A percentile compares a stretch with the other conserved stretches of the same genome.
Conservation (phyloP, 2,329 filamentous ascomycete species). For the Lasiodiplodia citricola region DNA sequence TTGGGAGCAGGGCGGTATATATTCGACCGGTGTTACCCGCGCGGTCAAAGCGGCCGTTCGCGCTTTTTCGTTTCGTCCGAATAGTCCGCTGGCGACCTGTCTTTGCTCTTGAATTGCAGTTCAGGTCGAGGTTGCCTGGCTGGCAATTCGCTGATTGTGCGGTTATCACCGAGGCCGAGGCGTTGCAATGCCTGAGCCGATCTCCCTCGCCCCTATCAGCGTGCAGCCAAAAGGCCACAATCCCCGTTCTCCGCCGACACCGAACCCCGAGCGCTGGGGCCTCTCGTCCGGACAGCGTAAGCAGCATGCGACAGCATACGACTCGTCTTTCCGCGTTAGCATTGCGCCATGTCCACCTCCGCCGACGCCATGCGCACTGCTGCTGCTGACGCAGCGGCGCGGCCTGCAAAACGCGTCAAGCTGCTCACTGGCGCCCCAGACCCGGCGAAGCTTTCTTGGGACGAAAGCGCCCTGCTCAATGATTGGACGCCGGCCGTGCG, state of each 20-base stretch:
- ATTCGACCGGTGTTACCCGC: background rate
- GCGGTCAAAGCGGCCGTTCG: background rate
- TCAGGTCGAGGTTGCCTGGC: background rate
- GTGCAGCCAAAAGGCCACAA: background rate
- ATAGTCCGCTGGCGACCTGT: background rate
- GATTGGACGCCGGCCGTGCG: constrained; percentile 51
- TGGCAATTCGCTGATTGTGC: background rate
- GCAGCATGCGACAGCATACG: background rate
- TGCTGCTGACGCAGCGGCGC: background rate
- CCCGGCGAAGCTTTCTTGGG: constrained; percentile 60
- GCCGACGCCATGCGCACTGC: background rate
- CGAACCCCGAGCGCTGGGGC: constrained; percentile 1
- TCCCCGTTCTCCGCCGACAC: background rate
- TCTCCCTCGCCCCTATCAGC: constrained; percentile 9
- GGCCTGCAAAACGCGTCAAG: constrained; percentile 41
- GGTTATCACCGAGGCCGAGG: constrained; percentile 19
- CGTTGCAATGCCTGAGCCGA: constrained; percentile 8
- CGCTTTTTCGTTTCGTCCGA: background rate
- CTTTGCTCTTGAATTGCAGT: too few species aligned
- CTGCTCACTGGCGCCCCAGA: constrained; percentile 68
- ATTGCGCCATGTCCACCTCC: constrained; percentile 1
- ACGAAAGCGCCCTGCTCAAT: constrained; percentile 56
- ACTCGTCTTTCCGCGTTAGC: background rate
- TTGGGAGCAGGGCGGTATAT: background rate
- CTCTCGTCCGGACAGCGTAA: background rate